Conservation (phyloP, 192 early-diverging fungal species). For the Linnemannia elongata region DNA sequence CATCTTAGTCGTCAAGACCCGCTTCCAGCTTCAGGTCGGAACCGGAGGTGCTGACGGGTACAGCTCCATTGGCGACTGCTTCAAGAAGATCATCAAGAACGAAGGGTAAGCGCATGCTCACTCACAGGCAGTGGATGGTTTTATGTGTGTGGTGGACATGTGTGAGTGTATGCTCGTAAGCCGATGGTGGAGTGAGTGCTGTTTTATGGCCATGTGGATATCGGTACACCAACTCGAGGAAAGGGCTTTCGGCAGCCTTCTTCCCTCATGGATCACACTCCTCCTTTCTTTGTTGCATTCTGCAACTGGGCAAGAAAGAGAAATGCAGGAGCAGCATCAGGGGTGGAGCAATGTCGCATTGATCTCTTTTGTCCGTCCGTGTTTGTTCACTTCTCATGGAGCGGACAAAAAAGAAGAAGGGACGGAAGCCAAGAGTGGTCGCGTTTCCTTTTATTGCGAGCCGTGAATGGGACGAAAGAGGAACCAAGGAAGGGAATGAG, state of each 20-base stretch:
- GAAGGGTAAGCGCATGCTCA: constrained; percentile 76
- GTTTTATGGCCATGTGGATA: constrained; percentile 25
- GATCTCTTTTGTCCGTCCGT: neutral
- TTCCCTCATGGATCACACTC: neutral
- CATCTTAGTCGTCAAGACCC: constrained; percentile 87
- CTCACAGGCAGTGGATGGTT: too few species aligned
- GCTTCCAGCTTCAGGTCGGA: constrained; percentile 96
- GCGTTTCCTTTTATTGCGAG: neutral
- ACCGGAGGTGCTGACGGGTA: constrained; percentile 87
- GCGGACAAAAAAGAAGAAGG: neutral
- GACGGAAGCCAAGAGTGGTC: neutral
- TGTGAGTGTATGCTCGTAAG: neutral
- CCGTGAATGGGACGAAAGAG: neutral
- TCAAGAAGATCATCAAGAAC: constrained; percentile 90
- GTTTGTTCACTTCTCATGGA: neutral
- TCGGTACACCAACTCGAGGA: neutral
- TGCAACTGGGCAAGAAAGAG: neutral
- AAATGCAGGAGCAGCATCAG: neutral
- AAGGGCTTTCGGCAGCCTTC: neutral
- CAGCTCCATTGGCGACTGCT: constrained; percentile 88
- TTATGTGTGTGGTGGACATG: neutral
- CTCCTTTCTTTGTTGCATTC: neutral
- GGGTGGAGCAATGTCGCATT: neutral
- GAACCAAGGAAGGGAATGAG: neutral
- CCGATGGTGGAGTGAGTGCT: neutral